Conservation (phyloP, 108 stramenopile genomes). For the Pseudonitzschia delicatissima region DNA sequence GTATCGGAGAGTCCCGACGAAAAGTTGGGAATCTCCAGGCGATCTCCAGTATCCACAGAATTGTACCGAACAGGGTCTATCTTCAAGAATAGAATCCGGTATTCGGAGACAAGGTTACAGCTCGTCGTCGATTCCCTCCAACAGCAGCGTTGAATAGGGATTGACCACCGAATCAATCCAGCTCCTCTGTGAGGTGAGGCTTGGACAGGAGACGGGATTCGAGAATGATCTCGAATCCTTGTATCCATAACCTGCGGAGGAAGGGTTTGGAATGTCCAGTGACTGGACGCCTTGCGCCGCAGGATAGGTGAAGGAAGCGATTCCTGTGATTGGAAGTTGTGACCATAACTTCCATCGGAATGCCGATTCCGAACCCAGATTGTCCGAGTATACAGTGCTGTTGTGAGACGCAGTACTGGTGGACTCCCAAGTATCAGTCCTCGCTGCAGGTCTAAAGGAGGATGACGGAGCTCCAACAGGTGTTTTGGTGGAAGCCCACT, state of each 20-base stretch:
- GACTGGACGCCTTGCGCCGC: not conserved
- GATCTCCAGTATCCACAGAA: conserved; percentile 1
- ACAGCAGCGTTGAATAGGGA: conserved; percentile 26
- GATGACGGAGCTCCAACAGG: not conserved
- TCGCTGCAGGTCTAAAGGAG: conserved; percentile 12
- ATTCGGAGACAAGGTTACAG: conserved; percentile 62
- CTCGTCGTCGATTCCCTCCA: conserved; percentile 48
- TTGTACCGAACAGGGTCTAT: conserved; percentile 15
- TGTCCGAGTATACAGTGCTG: conserved; percentile 51
- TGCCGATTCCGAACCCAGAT: conserved; percentile 41
- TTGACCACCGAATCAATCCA: not conserved
- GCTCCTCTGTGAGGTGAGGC: conserved; percentile 11
- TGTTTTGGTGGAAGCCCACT: conserved; percentile 6
- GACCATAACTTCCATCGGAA: conserved; percentile 13
- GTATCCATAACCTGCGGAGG: not conserved
- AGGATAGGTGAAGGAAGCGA: conserved; percentile 12
- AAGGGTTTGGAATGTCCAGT: not conserved
- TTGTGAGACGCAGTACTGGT: conserved; percentile 51
- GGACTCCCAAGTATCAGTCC: conserved; percentile 51
- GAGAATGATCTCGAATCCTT: not conserved
- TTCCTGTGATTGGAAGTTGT: conserved; percentile 8
- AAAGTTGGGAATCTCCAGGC: conserved; percentile 23
- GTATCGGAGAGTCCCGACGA: not conserved
- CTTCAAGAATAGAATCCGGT: conserved; percentile 29
- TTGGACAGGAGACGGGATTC: conserved; percentile 12